Percentiles rank a stretch among this genome's conserved stretches.
Evolutionary conservation across 352 stramenopile species (phyloP).

Genomic region (Phytopythium ostracodes): DNA sequence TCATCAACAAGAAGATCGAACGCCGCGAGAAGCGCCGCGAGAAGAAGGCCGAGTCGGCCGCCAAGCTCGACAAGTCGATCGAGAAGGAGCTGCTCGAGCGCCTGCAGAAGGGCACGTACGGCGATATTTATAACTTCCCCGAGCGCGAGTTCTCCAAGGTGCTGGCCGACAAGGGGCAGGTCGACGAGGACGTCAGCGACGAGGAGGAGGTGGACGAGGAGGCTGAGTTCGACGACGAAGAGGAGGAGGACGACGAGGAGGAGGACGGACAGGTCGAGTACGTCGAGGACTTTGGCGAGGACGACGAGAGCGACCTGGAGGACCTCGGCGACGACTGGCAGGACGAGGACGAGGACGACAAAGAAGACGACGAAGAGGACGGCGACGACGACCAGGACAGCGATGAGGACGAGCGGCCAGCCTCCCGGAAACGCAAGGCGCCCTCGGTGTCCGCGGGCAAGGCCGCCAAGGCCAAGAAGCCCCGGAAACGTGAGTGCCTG

Average conservation of each 20-base stretch:
- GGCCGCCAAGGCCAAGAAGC: slow-evolving; percentile 58
- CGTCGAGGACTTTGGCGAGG: slow-evolving; percentile 51
- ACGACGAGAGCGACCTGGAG: slow-evolving; percentile 45
- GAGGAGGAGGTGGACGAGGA: slow-evolving; percentile 68
- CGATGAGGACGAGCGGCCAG: slow-evolving; percentile 39
- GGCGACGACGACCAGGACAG: slow-evolving; percentile 42
- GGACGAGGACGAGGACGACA: slow-evolving; percentile 38
- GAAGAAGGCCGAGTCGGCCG: slow-evolving; percentile 95
- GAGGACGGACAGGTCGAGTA: slow-evolving; percentile 74
- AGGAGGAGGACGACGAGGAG: slow-evolving; percentile 65
- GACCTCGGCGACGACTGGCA: slow-evolving; percentile 17
- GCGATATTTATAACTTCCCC: slow-evolving; percentile 99
- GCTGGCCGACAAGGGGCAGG: slow-evolving; percentile 78
- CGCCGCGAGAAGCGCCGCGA: slow-evolving; percentile 94
- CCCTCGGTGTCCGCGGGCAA: slow-evolving; percentile 20
- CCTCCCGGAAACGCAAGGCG: slow-evolving; percentile 71
- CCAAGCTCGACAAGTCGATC: slow-evolving; percentile 94
- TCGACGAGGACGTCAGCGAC: slow-evolving; percentile 91
- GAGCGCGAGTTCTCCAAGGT: slow-evolving; percentile 90
- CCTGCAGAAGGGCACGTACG: slow-evolving; percentile 97
- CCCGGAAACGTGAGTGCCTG: slow-evolving; percentile 48
- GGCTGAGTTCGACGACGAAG: slow-evolving; percentile 55
- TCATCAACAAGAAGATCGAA: slow-evolving; percentile 96
- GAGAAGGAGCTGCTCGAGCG: slow-evolving; percentile 98
- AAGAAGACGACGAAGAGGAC: slow-evolving; percentile 34